Conservation (phyloP, 805 yeast genomes). For the Zygoascus flipseniorum region DNA sequence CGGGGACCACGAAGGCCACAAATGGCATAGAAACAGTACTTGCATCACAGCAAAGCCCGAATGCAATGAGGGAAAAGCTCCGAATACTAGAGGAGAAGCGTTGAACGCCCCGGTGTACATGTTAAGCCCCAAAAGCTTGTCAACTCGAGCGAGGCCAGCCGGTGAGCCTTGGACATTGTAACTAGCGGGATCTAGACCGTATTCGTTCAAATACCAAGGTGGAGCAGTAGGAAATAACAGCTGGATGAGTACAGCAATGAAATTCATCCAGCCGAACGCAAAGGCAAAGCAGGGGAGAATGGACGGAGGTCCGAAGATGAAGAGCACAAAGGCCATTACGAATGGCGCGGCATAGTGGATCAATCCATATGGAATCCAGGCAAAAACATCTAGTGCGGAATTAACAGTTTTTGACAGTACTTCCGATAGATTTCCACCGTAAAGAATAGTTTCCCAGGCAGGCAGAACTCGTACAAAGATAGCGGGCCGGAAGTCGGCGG, state of each 20-base stretch:
- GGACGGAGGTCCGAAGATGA: constrained; percentile 88
- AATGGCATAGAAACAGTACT: constrained; percentile 72
- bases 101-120: constrained; percentile 75
- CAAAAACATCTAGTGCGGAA: constrained; percentile 64
- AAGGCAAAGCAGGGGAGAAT: constrained; percentile 75
- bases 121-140: constrained; percentile 65
- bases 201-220: constrained; percentile 86
- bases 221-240: constrained; percentile 89
- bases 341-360: constrained; percentile 89
- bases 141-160: constrained; percentile 90
- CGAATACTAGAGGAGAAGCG: constrained; percentile 88
- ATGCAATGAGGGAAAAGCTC: constrained; percentile 80
- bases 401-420: constrained; percentile 68
- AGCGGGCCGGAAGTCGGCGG: constrained; percentile 72
- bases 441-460: constrained; percentile 82
- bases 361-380: constrained; percentile 94
- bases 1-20: constrained; percentile 64
- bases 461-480: constrained; percentile 84
- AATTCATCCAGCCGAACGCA: constrained; percentile 92
- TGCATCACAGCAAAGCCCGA: constrained; percentile 94
- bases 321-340: constrained; percentile 67
- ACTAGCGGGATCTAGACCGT: constrained; percentile 85
- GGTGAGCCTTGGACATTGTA: constrained; percentile 91
- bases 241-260: constrained; percentile 77
- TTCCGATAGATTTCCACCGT: constrained; percentile 83